Base-by-base conservation (phyloP, 176 grass and related monocot genomes). In the Thinopyrum elongatum region DNA sequence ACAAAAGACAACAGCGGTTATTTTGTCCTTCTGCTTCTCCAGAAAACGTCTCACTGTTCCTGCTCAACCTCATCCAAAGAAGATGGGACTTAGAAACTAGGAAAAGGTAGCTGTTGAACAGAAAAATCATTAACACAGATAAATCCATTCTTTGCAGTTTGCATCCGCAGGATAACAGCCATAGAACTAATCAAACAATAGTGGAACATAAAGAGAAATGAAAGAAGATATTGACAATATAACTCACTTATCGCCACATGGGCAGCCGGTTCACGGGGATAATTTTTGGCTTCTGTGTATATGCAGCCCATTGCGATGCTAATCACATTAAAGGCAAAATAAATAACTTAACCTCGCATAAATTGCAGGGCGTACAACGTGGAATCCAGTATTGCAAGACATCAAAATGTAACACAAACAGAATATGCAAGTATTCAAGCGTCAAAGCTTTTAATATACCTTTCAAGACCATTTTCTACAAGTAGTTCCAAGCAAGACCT, bases 171-270 rank as follows among this genome's bases (percentile, higher is more conserved):
- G 15, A 80, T 55, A 75, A 79, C 44, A 78, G 35, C 42, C 33
- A 63, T 87, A 73, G 28, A 83, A 86, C 33, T 44, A 75, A 70
- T 46, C 47, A 76, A 65, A 65, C 3, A 29, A 63, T 58, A 64
- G 33, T 0, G 39, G 46, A 67, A 86, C 14, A 78, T 51, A 70
- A 76, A 65, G 33, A 33, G 82, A 83, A 36, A n/a, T 34, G 46
- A 85, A 80, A 36, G 28, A 74, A 87, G 65, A 28, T 9, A 74
- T 81, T 65, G 41, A 28, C 80, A 11, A 81, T 34, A 47, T 4
- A 83, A 86, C 94, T 93, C 77, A 99, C 97, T 97, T 97, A 99
- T 99, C 71, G 97, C 94, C 29, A 99, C 97, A 74, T 99, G 97
- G 47, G 97, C 94, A 81, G 97, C 97, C 15, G 94, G 94, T 85